Base-by-base conservation (phyloP, 2,329 filamentous ascomycete species). In the Penicillium sp. region DNA sequence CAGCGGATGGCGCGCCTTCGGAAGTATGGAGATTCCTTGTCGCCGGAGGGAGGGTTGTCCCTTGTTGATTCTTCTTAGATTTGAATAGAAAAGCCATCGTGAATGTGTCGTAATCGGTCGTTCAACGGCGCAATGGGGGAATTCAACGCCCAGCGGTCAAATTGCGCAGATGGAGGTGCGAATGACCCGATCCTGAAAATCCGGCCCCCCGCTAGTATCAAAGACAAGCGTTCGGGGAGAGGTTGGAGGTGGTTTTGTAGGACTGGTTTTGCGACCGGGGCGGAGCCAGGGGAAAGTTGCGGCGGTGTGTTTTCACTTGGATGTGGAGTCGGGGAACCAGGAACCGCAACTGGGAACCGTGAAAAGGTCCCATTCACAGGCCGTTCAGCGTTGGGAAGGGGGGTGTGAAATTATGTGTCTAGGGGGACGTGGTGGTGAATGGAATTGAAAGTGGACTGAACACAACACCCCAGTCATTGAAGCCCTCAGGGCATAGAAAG, bases 11-110 rank as follows among this genome's bases (percentile, higher is more conserved):
- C 43, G 78, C 71, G 49, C 81, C 85, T 72, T 87, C 84, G 49
- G 85, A 83, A 22, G 83, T 85, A 61, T 83, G 80, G 57, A 85
- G 80, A 61, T 85, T 84, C 70, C 85, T 79, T 25, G 81, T 80
- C 55, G 83, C 82, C n/a, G 83, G 76, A 48, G 85, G 84, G 35
- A 85, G 78, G 22, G 68, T 65, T 43, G 79, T 78, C 66, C 69
- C 66, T 60, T 87, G 85, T 76, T 89, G 87, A 73, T 86, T 84
- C 79, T 91, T 92, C 80, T 92, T 93, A 59, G 88, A 91, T 77
- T 92, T 92, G 82, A 93, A 93, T 64, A 93, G 84, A 78, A 93
- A 93, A 68, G 90, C 88, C 90, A 93, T 93, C 78, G 77, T 82
- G 67, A 69, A 67, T 65, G 57, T 58, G 60, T 75, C 73, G 68